A percentile compares a stretch with the other conserved stretches of the same genome.
Conservation (phyloP, 2,329 filamentous ascomycete species). For the Leptographium procerum region DNA sequence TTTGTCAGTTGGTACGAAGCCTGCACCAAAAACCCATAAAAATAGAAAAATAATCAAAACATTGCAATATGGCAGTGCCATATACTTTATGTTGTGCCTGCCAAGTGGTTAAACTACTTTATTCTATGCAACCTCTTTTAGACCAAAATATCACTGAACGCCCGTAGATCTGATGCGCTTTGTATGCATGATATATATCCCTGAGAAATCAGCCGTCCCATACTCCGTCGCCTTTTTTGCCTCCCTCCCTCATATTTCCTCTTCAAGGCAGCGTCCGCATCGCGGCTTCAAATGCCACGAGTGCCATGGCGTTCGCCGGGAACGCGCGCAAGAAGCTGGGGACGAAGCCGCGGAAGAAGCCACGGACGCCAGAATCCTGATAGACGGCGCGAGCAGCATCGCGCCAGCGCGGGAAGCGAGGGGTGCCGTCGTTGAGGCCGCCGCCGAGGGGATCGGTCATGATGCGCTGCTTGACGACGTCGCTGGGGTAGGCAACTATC, state of each 20-base stretch:
- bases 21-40: neutral
- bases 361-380: slow-evolving; percentile 60
- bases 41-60: neutral
- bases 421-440: slow-evolving; percentile 51
- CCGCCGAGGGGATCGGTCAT: slow-evolving; percentile 90
- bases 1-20: neutral
- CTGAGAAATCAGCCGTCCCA: too few species aligned
- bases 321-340: slow-evolving; percentile 92
- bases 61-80: neutral
- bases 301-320: slow-evolving; percentile 86
- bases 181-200: too few species aligned
- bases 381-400: slow-evolving; percentile 71
- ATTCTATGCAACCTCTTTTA: neutral
- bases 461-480: slow-evolving; percentile 90
- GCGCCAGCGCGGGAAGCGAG: slow-evolving; percentile 63
- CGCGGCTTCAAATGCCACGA: slow-evolving; percentile 86
- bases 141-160: neutral
- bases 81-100: neutral
- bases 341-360: slow-evolving; percentile 87
- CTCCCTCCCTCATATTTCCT: neutral
- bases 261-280: slow-evolving; percentile 54
- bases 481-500: slow-evolving; percentile 81
- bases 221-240: too few species aligned
- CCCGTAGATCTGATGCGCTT: too few species aligned
- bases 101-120: neutral